phyloP scores from a whole-genome alignment of 352 stramenopile genomes.

The Pythium folliculosum region DNA sequence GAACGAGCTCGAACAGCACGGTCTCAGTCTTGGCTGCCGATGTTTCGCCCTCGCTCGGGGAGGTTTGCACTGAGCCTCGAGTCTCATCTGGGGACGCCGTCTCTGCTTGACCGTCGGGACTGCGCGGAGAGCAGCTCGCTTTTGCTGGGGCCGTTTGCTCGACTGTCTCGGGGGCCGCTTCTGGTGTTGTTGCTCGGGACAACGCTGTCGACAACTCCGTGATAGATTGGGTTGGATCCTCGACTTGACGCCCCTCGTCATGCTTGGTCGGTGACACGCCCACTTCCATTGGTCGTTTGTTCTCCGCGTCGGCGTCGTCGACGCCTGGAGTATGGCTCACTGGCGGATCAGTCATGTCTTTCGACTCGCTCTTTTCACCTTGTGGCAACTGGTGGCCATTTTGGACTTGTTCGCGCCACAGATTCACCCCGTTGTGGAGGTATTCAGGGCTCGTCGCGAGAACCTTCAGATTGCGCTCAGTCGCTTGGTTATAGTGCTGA shows the following conservation, averaged over 20 bases:
- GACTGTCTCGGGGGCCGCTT: conserved; percentile 4
- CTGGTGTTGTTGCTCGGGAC: neutral
- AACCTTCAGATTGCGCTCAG: conserved; percentile 56
- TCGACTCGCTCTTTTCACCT: too few species aligned
- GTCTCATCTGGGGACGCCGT: neutral
- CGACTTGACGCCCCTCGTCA: conserved; percentile 13
- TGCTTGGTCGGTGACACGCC: neutral
- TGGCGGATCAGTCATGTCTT: too few species aligned
- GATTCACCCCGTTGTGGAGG: conserved; percentile 34
- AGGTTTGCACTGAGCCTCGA: neutral
- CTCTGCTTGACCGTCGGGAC: neutral
- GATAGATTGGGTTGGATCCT: neutral
- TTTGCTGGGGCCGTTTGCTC: neutral
- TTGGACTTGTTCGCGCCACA: conserved; percentile 49
- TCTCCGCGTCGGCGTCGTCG: conserved; percentile 1
- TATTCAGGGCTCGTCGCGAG: conserved; percentile 54
- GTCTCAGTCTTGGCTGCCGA: conserved; percentile 21
- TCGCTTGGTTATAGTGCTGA: conserved; percentile 42
- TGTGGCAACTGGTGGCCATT: conserved; percentile 6
- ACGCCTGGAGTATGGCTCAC: too few species aligned
- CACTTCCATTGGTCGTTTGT: neutral
- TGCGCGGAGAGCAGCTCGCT: neutral
- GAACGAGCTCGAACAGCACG: conserved; percentile 71
- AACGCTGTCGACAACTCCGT: neutral
- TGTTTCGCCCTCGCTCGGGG: neutral